Evolutionary conservation across 2,329 filamentous ascomycete genomes (phyloP).

Genomic region (Paradendryphiella salina): DNA sequence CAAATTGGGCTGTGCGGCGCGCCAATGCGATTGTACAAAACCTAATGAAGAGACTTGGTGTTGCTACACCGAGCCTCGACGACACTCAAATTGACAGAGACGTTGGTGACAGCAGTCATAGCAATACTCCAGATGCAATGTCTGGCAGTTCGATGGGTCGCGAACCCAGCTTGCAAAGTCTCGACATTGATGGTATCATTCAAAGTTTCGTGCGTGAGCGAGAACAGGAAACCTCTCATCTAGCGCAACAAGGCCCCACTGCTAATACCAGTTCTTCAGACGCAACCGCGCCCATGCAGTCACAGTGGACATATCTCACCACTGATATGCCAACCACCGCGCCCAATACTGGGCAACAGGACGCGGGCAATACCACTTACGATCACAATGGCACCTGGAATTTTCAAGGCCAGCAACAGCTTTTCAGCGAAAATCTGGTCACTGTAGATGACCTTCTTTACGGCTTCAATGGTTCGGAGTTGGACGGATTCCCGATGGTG

Average conservation of each 20-base stretch:
- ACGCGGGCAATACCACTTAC: slow-evolving; percentile 6
- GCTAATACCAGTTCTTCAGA: background rate
- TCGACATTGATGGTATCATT: slow-evolving; percentile 51
- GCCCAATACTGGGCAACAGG: background rate
- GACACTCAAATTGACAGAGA: slow-evolving; percentile 25
- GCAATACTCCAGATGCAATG: slow-evolving; percentile 10
- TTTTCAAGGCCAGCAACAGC: slow-evolving; percentile 14
- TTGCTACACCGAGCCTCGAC: slow-evolving; percentile 19
- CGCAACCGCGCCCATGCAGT: background rate
- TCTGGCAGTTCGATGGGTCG: slow-evolving; percentile 15
- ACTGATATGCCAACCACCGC: background rate
- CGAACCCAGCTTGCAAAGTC: slow-evolving; percentile 32
- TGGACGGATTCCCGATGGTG: slow-evolving; percentile 28
- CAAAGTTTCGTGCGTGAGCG: slow-evolving; percentile 49
- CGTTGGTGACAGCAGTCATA: background rate
- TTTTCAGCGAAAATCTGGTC: slow-evolving; percentile 19
- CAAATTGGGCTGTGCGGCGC: slow-evolving; percentile 55
- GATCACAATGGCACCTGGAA: slow-evolving; percentile 20
- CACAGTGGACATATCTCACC: background rate
- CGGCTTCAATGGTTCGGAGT: slow-evolving; percentile 32
- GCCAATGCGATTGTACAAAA: slow-evolving; percentile 53
- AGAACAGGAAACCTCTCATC: slow-evolving; percentile 12
- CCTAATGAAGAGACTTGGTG: slow-evolving; percentile 52
- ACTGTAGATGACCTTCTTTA: slow-evolving; percentile 33
- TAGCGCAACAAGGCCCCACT: background rate